These are phyloP conservation scores for Porcisia hertigi DNA, from an alignment of 208 protist species.

Conservation along the genomic window DNA sequence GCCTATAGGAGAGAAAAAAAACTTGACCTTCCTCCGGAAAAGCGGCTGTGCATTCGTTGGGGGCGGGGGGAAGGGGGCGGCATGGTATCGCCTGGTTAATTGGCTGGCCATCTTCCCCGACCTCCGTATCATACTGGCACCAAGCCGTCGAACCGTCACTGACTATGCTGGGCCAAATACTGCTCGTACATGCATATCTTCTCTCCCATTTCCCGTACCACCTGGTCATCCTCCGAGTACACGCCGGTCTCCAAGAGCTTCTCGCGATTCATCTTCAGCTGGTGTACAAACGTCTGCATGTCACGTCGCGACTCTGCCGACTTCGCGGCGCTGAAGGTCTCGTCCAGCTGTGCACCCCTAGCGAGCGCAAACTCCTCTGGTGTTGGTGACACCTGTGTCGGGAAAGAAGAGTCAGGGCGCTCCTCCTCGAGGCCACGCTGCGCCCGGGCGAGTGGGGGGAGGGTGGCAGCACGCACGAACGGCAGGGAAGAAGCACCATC, in stretches of 20 bases:
- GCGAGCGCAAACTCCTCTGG: slow-evolving; percentile 62
- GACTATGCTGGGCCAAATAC: slow-evolving; percentile 39
- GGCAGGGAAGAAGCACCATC: slow-evolving; percentile 10
- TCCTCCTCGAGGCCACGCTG: slow-evolving; percentile 14
- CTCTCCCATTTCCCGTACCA: slow-evolving; percentile 81
- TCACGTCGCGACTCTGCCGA: slow-evolving; percentile 50
- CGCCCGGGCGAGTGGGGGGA: slow-evolving; percentile 29
- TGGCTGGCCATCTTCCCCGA: neutral
- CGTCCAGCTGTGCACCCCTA: slow-evolving; percentile 12
- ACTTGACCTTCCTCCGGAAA: neutral
- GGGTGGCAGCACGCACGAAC: slow-evolving; percentile 22
- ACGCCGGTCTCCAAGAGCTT: slow-evolving; percentile 85
- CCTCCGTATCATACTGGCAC: neutral
- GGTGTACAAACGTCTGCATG: slow-evolving; percentile 77
- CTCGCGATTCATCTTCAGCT: slow-evolving; percentile 75
- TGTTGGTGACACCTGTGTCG: slow-evolving; percentile 20
- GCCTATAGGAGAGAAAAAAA: slow-evolving; percentile 4
- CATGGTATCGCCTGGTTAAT: neutral
- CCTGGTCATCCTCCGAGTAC: slow-evolving; percentile 59
- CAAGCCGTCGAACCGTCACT: neutral
- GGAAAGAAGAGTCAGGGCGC: neutral
- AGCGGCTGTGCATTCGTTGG: slow-evolving; percentile 10
- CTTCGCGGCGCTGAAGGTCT: slow-evolving; percentile 11
- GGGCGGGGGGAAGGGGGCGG: neutral
- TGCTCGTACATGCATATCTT: slow-evolving; percentile 89